Evolutionary conservation across 768 basidiomycete species (phyloP).

Genomic region (Gloeostereum incarnatum): DNA sequence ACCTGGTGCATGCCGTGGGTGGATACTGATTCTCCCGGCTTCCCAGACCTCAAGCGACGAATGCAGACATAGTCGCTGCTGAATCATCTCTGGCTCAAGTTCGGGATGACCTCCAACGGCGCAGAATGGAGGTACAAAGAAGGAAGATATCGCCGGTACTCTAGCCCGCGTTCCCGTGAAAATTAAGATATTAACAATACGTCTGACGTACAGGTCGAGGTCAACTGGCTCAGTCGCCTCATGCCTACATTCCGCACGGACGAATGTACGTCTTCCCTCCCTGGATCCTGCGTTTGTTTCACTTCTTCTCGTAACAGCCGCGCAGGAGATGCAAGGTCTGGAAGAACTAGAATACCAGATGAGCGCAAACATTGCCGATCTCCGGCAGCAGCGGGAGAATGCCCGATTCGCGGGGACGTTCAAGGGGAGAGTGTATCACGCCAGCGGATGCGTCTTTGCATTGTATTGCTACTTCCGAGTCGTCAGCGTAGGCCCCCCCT

Average conservation of each 20-base stretch:
- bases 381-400: constrained; percentile 38
- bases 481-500: constrained; percentile 38
- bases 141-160: constrained; percentile 16
- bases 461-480: constrained; percentile 59
- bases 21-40: too few species aligned
- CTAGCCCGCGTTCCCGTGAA: not conserved
- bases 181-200: not conserved
- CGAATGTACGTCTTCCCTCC: constrained; percentile 18
- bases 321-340: constrained; percentile 55
- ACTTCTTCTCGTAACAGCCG: constrained; percentile 17
- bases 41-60: constrained; percentile 29
- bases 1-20: too few species aligned
- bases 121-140: constrained; percentile 23
- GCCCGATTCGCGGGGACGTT: constrained; percentile 45
- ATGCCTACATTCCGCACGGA: constrained; percentile 39
- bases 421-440: constrained; percentile 38
- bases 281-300: constrained; percentile 1
- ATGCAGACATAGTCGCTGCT: constrained; percentile 42
- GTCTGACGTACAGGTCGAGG: constrained; percentile 15
- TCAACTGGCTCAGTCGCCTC: constrained; percentile 41
- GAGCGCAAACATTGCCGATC: constrained; percentile 40
- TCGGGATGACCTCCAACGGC: constrained; percentile 42
- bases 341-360: constrained; percentile 64
- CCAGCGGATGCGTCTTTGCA: constrained; percentile 47
- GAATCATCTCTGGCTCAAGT: constrained; percentile 53